phyloP scores from a whole-genome alignment of 73 alveolate species.

The Blepharisma stoltei region DNA sequence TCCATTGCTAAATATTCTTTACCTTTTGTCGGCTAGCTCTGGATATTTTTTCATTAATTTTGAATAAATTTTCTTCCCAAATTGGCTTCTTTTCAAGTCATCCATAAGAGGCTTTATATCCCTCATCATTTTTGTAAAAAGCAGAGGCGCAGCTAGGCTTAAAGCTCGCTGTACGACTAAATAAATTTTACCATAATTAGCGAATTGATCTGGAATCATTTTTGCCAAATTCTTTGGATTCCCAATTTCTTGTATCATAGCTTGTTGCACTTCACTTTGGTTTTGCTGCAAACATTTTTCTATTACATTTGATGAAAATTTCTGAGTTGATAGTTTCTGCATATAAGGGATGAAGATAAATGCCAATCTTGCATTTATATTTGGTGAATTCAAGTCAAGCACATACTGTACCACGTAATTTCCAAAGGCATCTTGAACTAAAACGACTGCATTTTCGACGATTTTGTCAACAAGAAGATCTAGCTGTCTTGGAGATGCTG shows the following conservation, averaged over 20 bases:
- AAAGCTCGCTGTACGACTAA: constrained; percentile 14
- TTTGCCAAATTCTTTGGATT: background rate
- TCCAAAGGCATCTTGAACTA: constrained; percentile 77
- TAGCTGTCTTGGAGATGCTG: constrained; percentile 42
- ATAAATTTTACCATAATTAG: constrained; percentile 17
- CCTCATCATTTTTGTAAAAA: background rate
- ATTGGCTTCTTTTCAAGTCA: background rate
- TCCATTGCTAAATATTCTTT: too few relatives aligned
- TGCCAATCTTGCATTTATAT: background rate
- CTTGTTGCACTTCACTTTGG: background rate
- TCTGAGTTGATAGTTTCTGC: constrained; percentile 54
- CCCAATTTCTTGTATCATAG: constrained; percentile 1
- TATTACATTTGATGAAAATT: constrained; percentile 64
- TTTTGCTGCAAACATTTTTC: constrained; percentile 39
- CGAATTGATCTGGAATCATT: constrained; percentile 10
- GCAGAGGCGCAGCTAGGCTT: background rate
- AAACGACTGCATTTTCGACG: constrained; percentile 39
- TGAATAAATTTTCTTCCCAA: background rate
- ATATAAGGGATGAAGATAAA: constrained; percentile 27
- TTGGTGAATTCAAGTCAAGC: background rate
- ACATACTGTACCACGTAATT: constrained; percentile 75
- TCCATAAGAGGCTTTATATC: background rate
- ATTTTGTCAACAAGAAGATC: constrained; percentile 48
- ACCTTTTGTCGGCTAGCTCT: background rate
- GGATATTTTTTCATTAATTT: constrained; percentile 1